Evolutionary conservation across 495 filamentous ascomycete species (phyloP).

Genomic region (Beverwykella pulmonaria): DNA sequence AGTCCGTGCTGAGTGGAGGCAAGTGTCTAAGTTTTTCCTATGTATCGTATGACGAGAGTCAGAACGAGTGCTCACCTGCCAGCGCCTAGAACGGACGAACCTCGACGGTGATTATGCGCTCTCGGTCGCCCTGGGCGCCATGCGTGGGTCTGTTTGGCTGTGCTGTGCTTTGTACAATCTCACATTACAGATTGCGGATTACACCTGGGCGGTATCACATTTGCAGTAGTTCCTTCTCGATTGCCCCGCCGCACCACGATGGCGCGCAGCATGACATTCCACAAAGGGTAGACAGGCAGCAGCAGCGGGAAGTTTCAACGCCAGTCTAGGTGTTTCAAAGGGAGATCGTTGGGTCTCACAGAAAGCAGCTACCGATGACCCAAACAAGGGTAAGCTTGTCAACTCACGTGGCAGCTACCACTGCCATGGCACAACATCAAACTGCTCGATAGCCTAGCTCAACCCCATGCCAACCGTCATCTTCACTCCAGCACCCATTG

Average conservation of each 20-base stretch:
- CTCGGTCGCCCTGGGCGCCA: not conserved
- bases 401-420: conserved; percentile 36
- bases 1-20: too few species aligned
- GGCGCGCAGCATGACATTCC: conserved; percentile 18
- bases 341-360: conserved; percentile 26
- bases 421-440: conserved; percentile 11
- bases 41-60: not conserved
- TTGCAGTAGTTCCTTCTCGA: not conserved
- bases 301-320: conserved; percentile 17
- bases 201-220: not conserved
- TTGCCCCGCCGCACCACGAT: conserved; percentile 11
- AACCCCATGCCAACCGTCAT: not conserved
- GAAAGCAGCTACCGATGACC: not conserved
- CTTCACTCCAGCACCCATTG: not conserved
- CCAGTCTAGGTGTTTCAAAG: conserved; percentile 36
- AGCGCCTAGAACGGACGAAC: conserved; percentile 2
- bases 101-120: not conserved
- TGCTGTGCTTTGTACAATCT: not conserved
- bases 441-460: not conserved
- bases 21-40: too few species aligned
- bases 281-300: not conserved
- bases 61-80: not conserved
- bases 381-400: conserved; percentile 17
- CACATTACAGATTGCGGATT: not conserved
- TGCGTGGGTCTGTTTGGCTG: not conserved